These are phyloP conservation scores for Rubia tinctorum DNA, from an alignment of 305 asterid genomes.

Conservation along the genomic window DNA sequence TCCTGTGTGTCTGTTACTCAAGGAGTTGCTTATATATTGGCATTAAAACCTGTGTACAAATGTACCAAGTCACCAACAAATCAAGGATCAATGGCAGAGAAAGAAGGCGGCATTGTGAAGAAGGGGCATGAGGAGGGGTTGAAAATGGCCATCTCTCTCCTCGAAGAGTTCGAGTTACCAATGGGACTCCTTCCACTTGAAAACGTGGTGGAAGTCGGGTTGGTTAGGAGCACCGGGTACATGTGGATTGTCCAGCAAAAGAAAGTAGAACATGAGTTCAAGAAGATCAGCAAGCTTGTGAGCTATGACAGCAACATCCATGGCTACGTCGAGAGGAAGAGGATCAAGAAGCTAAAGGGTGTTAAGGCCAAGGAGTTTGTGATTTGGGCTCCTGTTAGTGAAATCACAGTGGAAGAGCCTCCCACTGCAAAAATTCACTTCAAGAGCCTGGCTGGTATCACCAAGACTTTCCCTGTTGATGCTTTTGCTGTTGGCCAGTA, in stretches of 20 bases:
- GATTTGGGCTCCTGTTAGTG: slow-evolving; percentile 62
- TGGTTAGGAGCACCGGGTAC: slow-evolving; percentile 54
- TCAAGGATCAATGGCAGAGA: no score
- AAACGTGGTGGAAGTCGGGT: slow-evolving; percentile 27
- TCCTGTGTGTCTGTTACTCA: neutral
- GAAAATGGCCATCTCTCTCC: slow-evolving; percentile 28
- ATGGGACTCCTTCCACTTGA: no score
- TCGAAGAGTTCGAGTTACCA: slow-evolving; percentile 26
- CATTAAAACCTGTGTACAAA: neutral
- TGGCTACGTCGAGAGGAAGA: slow-evolving; percentile 48
- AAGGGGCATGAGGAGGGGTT: slow-evolving; percentile 27
- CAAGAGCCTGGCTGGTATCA: slow-evolving; percentile 72
- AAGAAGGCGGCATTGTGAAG: slow-evolving; percentile 31
- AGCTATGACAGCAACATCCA: slow-evolving; percentile 49
- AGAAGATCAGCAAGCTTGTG: slow-evolving; percentile 53
- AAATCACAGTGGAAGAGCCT: slow-evolving; percentile 39
- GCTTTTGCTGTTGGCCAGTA: slow-evolving; percentile 56
- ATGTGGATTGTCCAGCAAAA: slow-evolving; percentile 62
- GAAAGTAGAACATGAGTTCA: slow-evolving; percentile 54
- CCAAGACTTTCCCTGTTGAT: slow-evolving; percentile 59
- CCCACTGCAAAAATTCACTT: slow-evolving; percentile 58
- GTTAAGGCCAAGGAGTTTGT: slow-evolving; percentile 73
- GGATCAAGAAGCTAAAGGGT: slow-evolving; percentile 68
- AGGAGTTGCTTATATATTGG: neutral
- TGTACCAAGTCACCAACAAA: no score